phyloP scores from a whole-genome alignment of 352 stramenopile genomes.

The Phytophthora rubi region DNA sequence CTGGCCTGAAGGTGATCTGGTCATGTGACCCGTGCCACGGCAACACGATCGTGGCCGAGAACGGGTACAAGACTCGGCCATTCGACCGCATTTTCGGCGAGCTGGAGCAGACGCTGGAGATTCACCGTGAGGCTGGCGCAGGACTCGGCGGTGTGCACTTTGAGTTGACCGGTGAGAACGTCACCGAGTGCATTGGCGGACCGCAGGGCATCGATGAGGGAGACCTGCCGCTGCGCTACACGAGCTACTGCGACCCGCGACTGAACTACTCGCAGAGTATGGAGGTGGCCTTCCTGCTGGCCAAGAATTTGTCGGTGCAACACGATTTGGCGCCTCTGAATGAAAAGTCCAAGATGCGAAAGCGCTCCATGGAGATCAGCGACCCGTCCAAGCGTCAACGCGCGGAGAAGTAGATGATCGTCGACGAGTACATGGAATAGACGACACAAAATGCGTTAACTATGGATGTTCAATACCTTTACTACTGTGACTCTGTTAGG shows the following conservation, averaged over 20 bases:
- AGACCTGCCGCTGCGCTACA: constrained; percentile 94
- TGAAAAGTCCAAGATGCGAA: constrained; percentile 60
- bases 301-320: constrained; percentile 87
- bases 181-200: constrained; percentile 98
- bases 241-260: constrained; percentile 97
- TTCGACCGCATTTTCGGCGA: constrained; percentile 98
- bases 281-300: constrained; percentile 98
- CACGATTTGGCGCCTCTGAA: constrained; percentile 72
- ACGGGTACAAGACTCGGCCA: constrained; percentile 96
- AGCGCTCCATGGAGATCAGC: constrained; percentile 60
- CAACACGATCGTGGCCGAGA: constrained; percentile 98
- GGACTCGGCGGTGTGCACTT: constrained; percentile 96
- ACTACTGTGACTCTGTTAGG: no score
- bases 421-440: constrained; percentile 12
- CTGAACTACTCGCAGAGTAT: constrained; percentile 98
- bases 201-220: constrained; percentile 94
- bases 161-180: constrained; percentile 98
- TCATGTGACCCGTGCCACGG: constrained; percentile 96
- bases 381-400: constrained; percentile 54
- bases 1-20: constrained; percentile 96
- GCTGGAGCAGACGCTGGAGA: constrained; percentile 97
- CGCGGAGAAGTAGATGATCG: constrained; percentile 28
- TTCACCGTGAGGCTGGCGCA: constrained; percentile 95
- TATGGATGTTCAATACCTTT: neutral
- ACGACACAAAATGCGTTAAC: constrained; percentile 18